Base-by-base conservation (phyloP, 1,139 yeast genomes). In the Taphrina deformans region DNA sequence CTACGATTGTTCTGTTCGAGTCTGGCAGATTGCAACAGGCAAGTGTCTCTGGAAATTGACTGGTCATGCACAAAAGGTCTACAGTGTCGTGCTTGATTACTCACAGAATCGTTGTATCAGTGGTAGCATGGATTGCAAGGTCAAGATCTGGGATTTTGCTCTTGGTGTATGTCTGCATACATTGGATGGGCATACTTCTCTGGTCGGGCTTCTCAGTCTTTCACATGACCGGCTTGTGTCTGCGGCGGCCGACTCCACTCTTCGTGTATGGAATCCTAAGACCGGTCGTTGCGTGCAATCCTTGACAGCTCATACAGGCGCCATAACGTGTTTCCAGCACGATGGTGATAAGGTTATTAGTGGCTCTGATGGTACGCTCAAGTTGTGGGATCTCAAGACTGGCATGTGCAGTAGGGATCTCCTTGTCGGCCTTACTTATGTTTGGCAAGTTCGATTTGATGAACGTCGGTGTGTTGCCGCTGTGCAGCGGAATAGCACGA, bases 371-470 rank as follows among this genome's bases (percentile, higher is more conserved):
- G 78, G 84, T 79, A 89, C 84, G 83, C 82, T 87, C 72, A 91
- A 85, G 77, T 81, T 83, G 66, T 93, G 97, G 93, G 89, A 93
- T 73, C 83, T 90, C 40, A 82, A 85, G 70, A 85, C 86, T 1
- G 99, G 98, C 0, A 80, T 81, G 70, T 83, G 87, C 69, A 85
- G 90, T 4, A 82, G 95, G 16, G 93, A 91, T 71, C 77, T 93
- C 66, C 79, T 91, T 65, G 80, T 83, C 2, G 96, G 88, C 73
- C 86, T 86, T 31, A 82, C 91, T 18, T 88, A 90, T 35, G 91
- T 93, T 33, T 93, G 99, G 99, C 97, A 95, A 72, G 97, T 93
- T 1, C 83, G 89, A 70, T 89, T 91, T 73, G 96, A 90, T 74
- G 85, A 85, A 69, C 83, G 88, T 67, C 80, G 93, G 62, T 88